These are phyloP conservation scores for Conticribra weissflogii DNA, from an alignment of 108 stramenopile genomes.

Conservation along the genomic window DNA sequence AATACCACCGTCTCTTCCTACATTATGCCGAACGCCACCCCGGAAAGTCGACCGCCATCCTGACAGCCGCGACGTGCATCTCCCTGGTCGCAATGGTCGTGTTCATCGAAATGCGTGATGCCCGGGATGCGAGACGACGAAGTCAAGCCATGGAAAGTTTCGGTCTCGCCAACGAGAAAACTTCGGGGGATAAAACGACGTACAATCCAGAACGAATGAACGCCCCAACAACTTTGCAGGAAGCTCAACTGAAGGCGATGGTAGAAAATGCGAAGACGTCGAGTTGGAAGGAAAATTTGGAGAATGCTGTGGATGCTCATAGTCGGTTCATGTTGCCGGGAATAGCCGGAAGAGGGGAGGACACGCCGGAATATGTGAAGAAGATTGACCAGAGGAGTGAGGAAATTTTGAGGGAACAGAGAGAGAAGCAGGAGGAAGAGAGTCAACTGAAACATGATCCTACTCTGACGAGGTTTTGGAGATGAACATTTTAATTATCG, in stretches of 20 bases:
- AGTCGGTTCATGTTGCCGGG: conserved; percentile 62
- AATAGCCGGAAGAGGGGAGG: conserved; percentile 25
- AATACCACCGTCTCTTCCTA: not conserved
- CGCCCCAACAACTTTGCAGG: conserved; percentile 33
- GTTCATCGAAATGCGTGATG: not conserved
- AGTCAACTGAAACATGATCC: conserved; percentile 30
- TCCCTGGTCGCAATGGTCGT: not conserved
- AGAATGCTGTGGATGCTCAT: conserved; percentile 55
- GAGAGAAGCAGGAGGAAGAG: conserved; percentile 37
- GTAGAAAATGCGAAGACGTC: conserved; percentile 61
- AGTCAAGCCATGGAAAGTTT: no score
- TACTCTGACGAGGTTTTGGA: conserved; percentile 24
- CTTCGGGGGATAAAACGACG: not conserved
- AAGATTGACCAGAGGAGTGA: conserved; percentile 52
- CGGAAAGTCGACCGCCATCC: not conserved
- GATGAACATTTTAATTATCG: no score
- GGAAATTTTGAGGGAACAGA: conserved; percentile 52
- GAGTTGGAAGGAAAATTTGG: conserved; percentile 57
- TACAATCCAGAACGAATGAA: not conserved
- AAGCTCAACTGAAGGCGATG: conserved; percentile 61
- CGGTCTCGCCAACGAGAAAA: no score
- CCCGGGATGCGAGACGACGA: not conserved
- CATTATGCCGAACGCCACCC: not conserved
- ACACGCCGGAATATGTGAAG: conserved; percentile 45
- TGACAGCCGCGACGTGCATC: not conserved